Conservation (phyloP, 164 flowering plant genomes). For the Cinnamomum chago region DNA sequence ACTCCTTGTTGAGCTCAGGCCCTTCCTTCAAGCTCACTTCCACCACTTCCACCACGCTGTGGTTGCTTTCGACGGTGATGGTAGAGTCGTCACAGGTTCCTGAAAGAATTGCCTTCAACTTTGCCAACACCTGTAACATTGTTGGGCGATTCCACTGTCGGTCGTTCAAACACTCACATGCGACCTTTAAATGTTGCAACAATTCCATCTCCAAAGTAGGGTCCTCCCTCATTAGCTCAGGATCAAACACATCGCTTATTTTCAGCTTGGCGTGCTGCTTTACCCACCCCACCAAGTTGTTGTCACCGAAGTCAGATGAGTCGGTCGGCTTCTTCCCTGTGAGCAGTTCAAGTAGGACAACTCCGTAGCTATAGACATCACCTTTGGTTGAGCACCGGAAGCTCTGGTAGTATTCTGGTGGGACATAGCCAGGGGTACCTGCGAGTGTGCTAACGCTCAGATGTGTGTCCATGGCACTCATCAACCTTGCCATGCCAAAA, state of each 20-base stretch:
- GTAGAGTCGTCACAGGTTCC: slow-evolving; percentile 60
- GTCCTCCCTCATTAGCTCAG: slow-evolving; percentile 64
- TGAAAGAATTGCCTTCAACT: slow-evolving; percentile 91
- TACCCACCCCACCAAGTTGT: slow-evolving; percentile 97
- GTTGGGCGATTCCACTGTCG: slow-evolving; percentile 77
- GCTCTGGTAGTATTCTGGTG: slow-evolving; percentile 97
- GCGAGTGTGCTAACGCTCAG: slow-evolving; percentile 93
- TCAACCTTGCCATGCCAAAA: slow-evolving; percentile 95
- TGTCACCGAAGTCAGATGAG: slow-evolving; percentile 90
- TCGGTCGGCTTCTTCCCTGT: slow-evolving; percentile 93
- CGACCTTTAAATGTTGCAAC: slow-evolving; percentile 73
- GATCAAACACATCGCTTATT: slow-evolving; percentile 82
- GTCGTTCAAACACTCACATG: slow-evolving; percentile 84
- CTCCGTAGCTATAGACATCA: slow-evolving; percentile 97
- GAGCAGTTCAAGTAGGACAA: slow-evolving; percentile 84
- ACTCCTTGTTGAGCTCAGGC: slow-evolving; percentile 39
- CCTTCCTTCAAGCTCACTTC: slow-evolving; percentile 79
- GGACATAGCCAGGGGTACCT: slow-evolving; percentile 97
- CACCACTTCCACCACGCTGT: slow-evolving; percentile 46
- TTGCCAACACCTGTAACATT: slow-evolving; percentile 93
- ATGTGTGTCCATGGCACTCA: slow-evolving; percentile 97
- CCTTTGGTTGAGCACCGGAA: slow-evolving; percentile 89
- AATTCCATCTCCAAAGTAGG: slow-evolving; percentile 77
- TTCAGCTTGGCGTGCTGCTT: slow-evolving; percentile 71
- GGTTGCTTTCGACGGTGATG: slow-evolving; percentile 38